phyloP scores from a whole-genome alignment of 768 basidiomycete genomes.

The Tricholoma terreum region DNA sequence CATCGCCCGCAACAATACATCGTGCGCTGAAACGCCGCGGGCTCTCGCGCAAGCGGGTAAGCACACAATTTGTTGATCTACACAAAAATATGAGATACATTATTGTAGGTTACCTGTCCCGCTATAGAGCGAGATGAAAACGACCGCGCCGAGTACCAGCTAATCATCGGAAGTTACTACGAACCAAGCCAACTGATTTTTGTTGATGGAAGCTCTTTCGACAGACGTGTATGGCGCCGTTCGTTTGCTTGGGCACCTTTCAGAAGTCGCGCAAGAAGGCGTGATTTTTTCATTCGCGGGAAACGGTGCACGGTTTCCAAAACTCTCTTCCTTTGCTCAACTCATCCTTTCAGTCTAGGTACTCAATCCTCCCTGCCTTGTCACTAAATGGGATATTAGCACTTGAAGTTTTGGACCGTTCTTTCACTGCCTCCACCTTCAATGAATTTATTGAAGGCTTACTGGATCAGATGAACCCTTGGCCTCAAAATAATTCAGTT shows the following conservation, averaged over 20 bases:
- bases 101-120: constrained; percentile 10
- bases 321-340: neutral
- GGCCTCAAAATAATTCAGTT: constrained; percentile 8
- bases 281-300: constrained; percentile 26
- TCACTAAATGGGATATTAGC: neutral
- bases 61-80: neutral
- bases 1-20: constrained; percentile 13
- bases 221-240: constrained; percentile 17
- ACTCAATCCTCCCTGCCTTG: constrained; percentile 9
- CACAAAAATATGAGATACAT: neutral
- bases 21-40: constrained; percentile 14
- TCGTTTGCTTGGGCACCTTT: constrained; percentile 24
- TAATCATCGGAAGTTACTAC: constrained; percentile 16
- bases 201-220: constrained; percentile 29
- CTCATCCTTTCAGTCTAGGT: neutral
- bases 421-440: neutral
- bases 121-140: constrained; percentile 22
- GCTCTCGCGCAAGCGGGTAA: constrained; percentile 14
- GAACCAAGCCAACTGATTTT: constrained; percentile 24
- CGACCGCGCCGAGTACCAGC: constrained; percentile 15
- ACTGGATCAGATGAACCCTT: constrained; percentile 11
- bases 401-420: neutral
- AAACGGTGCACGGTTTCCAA: constrained; percentile 14
- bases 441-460: constrained; percentile 4
- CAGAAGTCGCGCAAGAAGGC: constrained; percentile 20